Conservation (phyloP, 768 basidiomycete genomes). For the Boletus vermiculosoides region DNA sequence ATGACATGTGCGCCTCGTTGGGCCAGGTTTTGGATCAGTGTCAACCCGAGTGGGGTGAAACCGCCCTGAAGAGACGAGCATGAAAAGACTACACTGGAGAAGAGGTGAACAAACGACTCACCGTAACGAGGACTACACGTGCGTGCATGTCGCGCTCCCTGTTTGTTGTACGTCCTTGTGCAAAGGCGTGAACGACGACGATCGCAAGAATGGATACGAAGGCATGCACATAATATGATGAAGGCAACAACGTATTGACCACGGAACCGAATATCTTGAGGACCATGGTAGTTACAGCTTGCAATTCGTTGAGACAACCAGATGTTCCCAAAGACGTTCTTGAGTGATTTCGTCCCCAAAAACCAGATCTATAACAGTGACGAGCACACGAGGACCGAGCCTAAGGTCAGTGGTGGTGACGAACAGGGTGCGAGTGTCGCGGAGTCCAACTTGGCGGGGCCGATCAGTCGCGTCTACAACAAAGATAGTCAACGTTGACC, state of each 20-base stretch:
- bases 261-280: constrained; percentile 46
- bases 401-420: background rate
- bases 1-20: constrained; percentile 78
- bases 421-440: constrained; percentile 2
- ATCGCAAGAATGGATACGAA: constrained; percentile 42
- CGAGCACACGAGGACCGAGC: background rate
- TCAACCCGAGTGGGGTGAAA: constrained; percentile 72
- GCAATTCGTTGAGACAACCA: background rate
- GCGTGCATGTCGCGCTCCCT: constrained; percentile 77
- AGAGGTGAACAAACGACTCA: constrained; percentile 30
- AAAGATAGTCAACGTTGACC: constrained; percentile 9
- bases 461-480: constrained; percentile 12
- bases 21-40: constrained; percentile 63
- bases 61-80: constrained; percentile 51
- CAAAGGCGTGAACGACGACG: constrained; percentile 54
- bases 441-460: constrained; percentile 12
- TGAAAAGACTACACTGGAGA: constrained; percentile 1
- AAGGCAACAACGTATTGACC: constrained; percentile 46
- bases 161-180: constrained; percentile 67
- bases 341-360: background rate
- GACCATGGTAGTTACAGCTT: constrained; percentile 42
- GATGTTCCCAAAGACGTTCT: too few species aligned
- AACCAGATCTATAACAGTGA: background rate
- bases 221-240: constrained; percentile 57
- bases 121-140: constrained; percentile 68